Evolutionary conservation across 148 eudicot genomes (phyloP).

Genomic region (Camellia lanceoleosa): DNA sequence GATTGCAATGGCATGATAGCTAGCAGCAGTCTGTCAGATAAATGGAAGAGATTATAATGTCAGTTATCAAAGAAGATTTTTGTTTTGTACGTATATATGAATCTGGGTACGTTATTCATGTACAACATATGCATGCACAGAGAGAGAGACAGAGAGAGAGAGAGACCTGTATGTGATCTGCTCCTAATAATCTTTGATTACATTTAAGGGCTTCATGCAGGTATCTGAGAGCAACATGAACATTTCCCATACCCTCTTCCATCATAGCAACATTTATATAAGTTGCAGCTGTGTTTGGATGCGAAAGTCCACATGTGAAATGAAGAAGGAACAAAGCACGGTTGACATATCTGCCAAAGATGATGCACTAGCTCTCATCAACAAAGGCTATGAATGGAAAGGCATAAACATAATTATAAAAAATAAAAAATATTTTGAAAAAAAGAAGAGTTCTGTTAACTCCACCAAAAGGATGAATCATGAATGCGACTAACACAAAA

Average conservation of each 20-base stretch:
- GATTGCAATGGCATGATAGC: slow-evolving; percentile 99
- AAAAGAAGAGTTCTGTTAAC: not conserved
- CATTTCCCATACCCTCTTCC: slow-evolving; percentile 99
- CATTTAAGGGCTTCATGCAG: slow-evolving; percentile 99
- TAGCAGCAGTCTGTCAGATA: slow-evolving; percentile 88
- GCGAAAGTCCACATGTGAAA: slow-evolving; percentile 95
- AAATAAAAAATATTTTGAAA: too few relatives aligned
- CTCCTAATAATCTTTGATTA: slow-evolving; percentile 84
- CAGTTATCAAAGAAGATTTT: not conserved
- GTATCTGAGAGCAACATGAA: slow-evolving; percentile 91
- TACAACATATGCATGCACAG: not conserved
- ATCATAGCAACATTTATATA: slow-evolving; percentile 98
- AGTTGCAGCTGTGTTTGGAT: slow-evolving; percentile 98
- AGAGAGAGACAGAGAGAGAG: slow-evolving; percentile 23
- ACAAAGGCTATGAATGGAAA: slow-evolving; percentile 9
- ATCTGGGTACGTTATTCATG: not conserved
- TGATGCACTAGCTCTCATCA: not conserved
- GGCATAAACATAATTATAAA: not conserved
- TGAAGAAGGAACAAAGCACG: slow-evolving; percentile 91
- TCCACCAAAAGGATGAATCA: not conserved
- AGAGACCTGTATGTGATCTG: slow-evolving; percentile 96
- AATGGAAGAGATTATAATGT: slow-evolving; percentile 5
- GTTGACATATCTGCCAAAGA: slow-evolving; percentile 76
- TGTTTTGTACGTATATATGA: not conserved
- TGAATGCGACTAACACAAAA: not conserved